Evolutionary conservation across 2,329 filamentous ascomycete genomes (phyloP).

Genomic region (Trichoderma arundinaceum): DNA sequence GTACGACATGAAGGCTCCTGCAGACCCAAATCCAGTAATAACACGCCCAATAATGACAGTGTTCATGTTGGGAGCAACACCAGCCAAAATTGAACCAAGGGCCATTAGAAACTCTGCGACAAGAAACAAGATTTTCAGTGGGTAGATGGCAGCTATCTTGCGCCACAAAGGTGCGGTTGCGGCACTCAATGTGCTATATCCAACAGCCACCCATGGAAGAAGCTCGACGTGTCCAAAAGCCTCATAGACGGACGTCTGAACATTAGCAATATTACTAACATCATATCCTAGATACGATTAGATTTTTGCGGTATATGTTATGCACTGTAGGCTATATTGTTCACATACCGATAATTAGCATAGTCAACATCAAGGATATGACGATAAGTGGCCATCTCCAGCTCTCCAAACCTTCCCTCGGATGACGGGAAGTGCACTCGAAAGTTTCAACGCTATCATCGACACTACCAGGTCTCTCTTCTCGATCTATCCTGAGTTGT

Average conservation of each 20-base stretch:
- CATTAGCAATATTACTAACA: slow-evolving; percentile 56
- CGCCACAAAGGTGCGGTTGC: slow-evolving; percentile 43
- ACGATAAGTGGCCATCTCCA: not conserved
- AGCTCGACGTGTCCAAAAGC: slow-evolving; percentile 50
- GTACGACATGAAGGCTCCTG: not conserved
- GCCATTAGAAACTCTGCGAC: slow-evolving; percentile 21
- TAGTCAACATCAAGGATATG: not conserved
- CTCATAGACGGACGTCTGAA: slow-evolving; percentile 63
- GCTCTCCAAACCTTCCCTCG: not conserved
- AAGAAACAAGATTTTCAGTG: slow-evolving; percentile 41
- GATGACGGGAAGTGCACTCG: no score
- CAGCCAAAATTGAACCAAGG: slow-evolving; percentile 35
- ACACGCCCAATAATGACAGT: slow-evolving; percentile 42
- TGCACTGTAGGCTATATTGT: not conserved
- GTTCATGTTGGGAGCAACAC: slow-evolving; percentile 40
- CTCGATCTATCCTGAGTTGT: not conserved
- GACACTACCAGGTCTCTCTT: not conserved
- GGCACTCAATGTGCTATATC: slow-evolving; percentile 34
- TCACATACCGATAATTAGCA: not conserved
- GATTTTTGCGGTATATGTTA: not conserved
- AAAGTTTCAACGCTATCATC: not conserved
- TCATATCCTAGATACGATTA: slow-evolving; percentile 46
- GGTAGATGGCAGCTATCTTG: slow-evolving; percentile 37
- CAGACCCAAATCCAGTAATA: slow-evolving; percentile 12
- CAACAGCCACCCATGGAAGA: slow-evolving; percentile 48